phyloP scores from a whole-genome alignment of 2,329 filamentous ascomycete species.

The Neonectria neomacrospora region DNA sequence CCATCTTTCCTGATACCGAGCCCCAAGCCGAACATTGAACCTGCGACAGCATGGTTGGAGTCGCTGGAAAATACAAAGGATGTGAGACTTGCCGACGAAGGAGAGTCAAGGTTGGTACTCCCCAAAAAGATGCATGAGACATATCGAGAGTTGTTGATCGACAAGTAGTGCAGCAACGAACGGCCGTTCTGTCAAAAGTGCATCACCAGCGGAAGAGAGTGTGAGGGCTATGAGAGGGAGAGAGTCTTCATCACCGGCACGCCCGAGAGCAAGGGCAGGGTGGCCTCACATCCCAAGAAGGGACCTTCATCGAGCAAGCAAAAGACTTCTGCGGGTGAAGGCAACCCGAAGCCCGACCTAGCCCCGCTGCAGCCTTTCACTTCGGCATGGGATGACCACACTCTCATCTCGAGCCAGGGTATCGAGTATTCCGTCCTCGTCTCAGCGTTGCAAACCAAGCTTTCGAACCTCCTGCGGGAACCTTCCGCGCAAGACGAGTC shows the following conservation, averaged over 20 bases:
- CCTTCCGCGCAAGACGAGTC: conserved; percentile 35
- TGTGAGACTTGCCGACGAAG: conserved; percentile 70
- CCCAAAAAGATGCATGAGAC: neutral
- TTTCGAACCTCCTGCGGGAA: conserved; percentile 50
- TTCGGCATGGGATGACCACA: conserved; percentile 62
- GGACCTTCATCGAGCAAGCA: conserved; percentile 49
- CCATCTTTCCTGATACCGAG: neutral
- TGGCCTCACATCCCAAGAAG: conserved; percentile 66
- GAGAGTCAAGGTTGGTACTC: conserved; percentile 65
- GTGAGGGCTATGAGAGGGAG: conserved; percentile 71
- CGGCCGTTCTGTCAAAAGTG: conserved; percentile 71
- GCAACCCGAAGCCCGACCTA: conserved; percentile 43
- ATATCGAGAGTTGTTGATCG: conserved; percentile 16
- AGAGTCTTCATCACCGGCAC: conserved; percentile 73
- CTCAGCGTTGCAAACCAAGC: conserved; percentile 57
- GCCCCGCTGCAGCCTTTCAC: conserved; percentile 54
- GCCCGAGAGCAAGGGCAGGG: conserved; percentile 63
- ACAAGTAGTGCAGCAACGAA: conserved; percentile 68
- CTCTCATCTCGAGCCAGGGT: conserved; percentile 54
- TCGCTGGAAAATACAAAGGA: conserved; percentile 72
- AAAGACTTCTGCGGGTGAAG: conserved; percentile 42
- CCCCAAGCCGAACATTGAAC: neutral
- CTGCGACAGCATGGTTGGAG: conserved; percentile 64
- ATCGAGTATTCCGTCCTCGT: conserved; percentile 55
- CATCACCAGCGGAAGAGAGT: conserved; percentile 64